Conservation (phyloP, 2,329 filamentous ascomycete genomes). For the Diaporthe nobilis region DNA sequence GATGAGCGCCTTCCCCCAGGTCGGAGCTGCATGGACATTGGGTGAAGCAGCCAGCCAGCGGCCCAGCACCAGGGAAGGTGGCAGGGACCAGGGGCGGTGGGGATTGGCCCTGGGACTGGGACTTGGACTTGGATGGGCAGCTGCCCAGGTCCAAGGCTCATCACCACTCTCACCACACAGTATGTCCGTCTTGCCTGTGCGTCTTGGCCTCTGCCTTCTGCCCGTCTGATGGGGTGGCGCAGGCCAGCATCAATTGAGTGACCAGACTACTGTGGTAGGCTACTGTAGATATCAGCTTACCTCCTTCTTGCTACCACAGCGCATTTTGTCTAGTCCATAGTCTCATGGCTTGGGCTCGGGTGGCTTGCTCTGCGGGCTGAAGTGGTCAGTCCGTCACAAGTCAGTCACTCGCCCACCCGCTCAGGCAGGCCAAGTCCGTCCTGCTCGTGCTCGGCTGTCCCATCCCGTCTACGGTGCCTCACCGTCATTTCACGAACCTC, state of each 20-base stretch:
- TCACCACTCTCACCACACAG: background rate
- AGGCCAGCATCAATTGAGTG: slow-evolving; percentile 15
- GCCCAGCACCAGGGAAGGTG: background rate
- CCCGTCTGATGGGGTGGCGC: slow-evolving; percentile 9
- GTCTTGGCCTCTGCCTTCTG: background rate
- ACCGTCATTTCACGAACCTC: slow-evolving; percentile 25
- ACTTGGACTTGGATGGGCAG: background rate
- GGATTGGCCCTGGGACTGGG: background rate
- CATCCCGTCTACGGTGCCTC: slow-evolving; percentile 6
- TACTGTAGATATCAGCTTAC: slow-evolving; percentile 19
- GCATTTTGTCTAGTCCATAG: background rate
- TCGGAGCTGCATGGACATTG: slow-evolving; percentile 23
- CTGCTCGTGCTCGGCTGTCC: background rate
- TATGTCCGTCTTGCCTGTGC: background rate
- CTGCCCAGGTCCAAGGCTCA: slow-evolving; percentile 23
- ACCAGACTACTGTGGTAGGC: background rate
- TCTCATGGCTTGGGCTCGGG: slow-evolving; percentile 4
- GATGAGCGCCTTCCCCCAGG: slow-evolving; percentile 29
- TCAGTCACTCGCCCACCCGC: background rate
- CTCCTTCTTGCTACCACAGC: background rate
- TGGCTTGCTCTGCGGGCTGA: slow-evolving; percentile 24
- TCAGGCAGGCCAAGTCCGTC: slow-evolving; percentile 19
- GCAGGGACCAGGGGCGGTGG: slow-evolving; percentile 18
- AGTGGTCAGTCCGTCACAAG: background rate
- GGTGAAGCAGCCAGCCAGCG: slow-evolving; percentile 19